Evolutionary conservation across 2,329 filamentous ascomycete species (phyloP).

Genomic region (Neofusicoccum umdonicola): DNA sequence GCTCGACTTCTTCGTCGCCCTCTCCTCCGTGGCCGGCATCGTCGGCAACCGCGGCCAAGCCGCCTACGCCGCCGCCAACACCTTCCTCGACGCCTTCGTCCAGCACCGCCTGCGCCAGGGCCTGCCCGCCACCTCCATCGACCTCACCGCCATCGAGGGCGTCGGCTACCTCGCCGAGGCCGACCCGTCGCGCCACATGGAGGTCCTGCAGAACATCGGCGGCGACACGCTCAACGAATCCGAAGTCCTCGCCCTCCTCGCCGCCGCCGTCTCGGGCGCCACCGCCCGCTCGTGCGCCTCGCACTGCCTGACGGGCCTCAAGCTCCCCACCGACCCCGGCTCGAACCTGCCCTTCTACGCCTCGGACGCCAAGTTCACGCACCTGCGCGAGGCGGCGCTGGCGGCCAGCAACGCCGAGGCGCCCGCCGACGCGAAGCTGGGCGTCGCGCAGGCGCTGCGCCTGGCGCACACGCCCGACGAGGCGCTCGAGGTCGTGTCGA

Average conservation of each 20-base stretch:
- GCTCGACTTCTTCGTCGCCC: slow-evolving; percentile 24
- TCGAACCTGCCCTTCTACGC: slow-evolving; percentile 7
- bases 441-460: background rate
- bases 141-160: slow-evolving; percentile 28
- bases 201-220: slow-evolving; percentile 14
- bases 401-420: background rate
- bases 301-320: slow-evolving; percentile 13
- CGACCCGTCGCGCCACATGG: background rate
- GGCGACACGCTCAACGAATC: slow-evolving; percentile 12
- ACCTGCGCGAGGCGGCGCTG: background rate
- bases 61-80: slow-evolving; percentile 30
- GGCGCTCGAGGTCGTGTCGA: background rate
- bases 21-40: slow-evolving; percentile 22
- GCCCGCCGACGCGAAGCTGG: background rate
- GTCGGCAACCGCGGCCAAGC: slow-evolving; percentile 27
- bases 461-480: background rate
- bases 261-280: background rate
- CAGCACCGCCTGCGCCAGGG: slow-evolving; percentile 22
- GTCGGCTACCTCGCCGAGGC: slow-evolving; percentile 23
- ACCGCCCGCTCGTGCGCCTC: background rate
- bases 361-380: background rate
- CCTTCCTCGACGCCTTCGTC: slow-evolving; percentile 32
- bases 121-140: slow-evolving; percentile 16
- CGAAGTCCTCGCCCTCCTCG: slow-evolving; percentile 16
- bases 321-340: background rate